Conservation (phyloP, 208 protist genomes). For the Angomonas ambiguus region DNA sequence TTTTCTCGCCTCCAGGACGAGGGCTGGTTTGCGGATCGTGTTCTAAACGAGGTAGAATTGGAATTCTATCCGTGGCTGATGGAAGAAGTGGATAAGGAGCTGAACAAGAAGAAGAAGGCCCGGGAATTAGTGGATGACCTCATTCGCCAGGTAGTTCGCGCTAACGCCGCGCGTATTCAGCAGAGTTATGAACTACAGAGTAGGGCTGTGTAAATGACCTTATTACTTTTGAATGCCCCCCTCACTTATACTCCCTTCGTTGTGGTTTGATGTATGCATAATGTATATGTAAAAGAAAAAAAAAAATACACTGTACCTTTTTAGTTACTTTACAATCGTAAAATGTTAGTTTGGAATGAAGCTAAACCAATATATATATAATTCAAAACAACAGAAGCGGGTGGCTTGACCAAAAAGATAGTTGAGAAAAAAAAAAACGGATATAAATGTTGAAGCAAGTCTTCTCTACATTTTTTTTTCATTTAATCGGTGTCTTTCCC, state of each 20-base stretch:
- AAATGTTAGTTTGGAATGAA: too few relatives aligned
- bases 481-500: background rate
- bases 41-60: constrained; percentile 92
- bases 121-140: constrained; percentile 78
- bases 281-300: background rate
- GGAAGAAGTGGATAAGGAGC: constrained; percentile 68
- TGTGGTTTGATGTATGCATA: background rate
- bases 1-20: constrained; percentile 89
- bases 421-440: too few relatives aligned
- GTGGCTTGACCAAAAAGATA: too few relatives aligned
- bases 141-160: constrained; percentile 74
- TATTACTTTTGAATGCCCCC: background rate
- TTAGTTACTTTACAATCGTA: background rate
- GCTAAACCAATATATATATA: too few relatives aligned
- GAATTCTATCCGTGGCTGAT: constrained; percentile 95
- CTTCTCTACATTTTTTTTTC: too few relatives aligned
- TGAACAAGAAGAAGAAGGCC: constrained; percentile 81
- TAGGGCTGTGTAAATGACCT: background rate
- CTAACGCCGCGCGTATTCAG: constrained; percentile 42
- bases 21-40: constrained; percentile 95
- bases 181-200: constrained; percentile 19
- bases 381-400: too few relatives aligned
- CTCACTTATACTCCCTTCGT: background rate
- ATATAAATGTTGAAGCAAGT: too few relatives aligned
- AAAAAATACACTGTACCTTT: background rate